Base-by-base conservation (phyloP, 78 protist species). In the Anaeramoeba flamelloides region DNA sequence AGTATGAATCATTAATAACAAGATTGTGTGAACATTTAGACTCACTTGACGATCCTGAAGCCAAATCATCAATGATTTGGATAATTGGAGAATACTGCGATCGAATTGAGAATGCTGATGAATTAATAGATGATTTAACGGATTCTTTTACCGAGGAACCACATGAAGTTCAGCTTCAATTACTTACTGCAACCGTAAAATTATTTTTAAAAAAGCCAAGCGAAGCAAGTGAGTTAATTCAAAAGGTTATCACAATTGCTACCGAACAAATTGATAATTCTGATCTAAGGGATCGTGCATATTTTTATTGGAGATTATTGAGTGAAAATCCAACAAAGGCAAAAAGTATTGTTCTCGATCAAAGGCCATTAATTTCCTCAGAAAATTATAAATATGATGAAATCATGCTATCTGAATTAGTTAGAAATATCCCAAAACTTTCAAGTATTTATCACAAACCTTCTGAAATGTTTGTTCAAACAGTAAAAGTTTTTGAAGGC, bases 41-140 rank as follows among this genome's bases (percentile, higher is more conserved):
- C 79, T 86, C 92, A 8, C 95, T 97, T 39, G 99, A 97, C 87
- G 98, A 97, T 84, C 97, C 98, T n/a, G 98, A 94, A 81, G 98
- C 99, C 76, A 95, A 95, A 87, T n/a, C n/a, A 0, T 82, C 98
- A n/a, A 92, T 97, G 96, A 88, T 96, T 39, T 97, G 99, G 99
- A 96, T 97, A 82, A 83, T 96, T 3, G 97, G 99, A 65, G 99
- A 97, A 86, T 97, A 96, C 85, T 93, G 96, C 1, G 98, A 90
- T 75, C 91, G 96, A 36, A 96, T 96, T 84, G 98, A 94, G 82
- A 96, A 97, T 86, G 98, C 99, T 32, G 95, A 79, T 77, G 96
- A 91, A 83, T 77, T 92, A 36, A 87, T 95, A 76, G n/a, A n/a
- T n/a, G n/a, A n/a, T n/a, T n/a, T n/a, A n/a, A n/a, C n/a, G n/a